Percentiles rank a stretch among this genome's conserved stretches.
Conservation (phyloP, 1,139 yeast species). For the Yamadazyma sp. region DNA sequence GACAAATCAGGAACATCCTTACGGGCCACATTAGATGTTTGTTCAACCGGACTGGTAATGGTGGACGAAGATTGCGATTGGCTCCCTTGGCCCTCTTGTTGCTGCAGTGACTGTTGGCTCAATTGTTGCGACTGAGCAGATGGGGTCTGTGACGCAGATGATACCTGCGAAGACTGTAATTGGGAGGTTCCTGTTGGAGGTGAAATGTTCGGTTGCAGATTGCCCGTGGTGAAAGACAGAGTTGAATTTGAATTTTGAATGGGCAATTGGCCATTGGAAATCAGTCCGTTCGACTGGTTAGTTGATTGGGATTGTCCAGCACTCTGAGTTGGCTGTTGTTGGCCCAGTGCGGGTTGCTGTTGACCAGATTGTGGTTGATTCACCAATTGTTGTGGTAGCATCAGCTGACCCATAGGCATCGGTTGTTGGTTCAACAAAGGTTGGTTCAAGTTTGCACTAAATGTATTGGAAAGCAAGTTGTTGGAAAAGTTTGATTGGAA, state of each 20-base stretch:
- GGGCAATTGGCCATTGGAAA: slow-evolving; percentile 2
- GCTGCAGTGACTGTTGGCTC: slow-evolving; percentile 4
- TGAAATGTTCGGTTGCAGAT: slow-evolving; percentile 2
- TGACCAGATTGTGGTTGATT: slow-evolving; percentile 4
- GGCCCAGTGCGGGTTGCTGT: slow-evolving; percentile 8
- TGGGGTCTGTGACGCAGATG: not conserved
- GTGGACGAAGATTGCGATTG: slow-evolving; percentile 6
- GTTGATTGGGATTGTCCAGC: slow-evolving; percentile 2
- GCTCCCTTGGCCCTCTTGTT: slow-evolving; percentile 4
- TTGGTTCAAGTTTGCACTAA: slow-evolving; percentile 9
- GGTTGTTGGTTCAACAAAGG: slow-evolving; percentile 11
- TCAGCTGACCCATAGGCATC: slow-evolving; percentile 4
- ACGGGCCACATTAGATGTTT: slow-evolving; percentile 15
- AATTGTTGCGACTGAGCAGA: slow-evolving; percentile 3
- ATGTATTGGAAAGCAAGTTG: slow-evolving; percentile 12
- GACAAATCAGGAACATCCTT: slow-evolving; percentile 69
- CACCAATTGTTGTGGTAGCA: slow-evolving; percentile 2
- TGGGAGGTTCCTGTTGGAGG: slow-evolving; percentile 3
- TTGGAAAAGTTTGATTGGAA: slow-evolving; percentile 22
- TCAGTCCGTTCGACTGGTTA: not conserved
- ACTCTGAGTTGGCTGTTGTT: slow-evolving; percentile 8
- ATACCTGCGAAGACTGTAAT: not conserved
- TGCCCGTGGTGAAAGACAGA: slow-evolving; percentile 4
- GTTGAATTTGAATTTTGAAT: slow-evolving; percentile 7
- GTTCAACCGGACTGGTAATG: slow-evolving; percentile 17